Percentiles rank a stretch among this genome's conserved stretches.
Conservation (phyloP, 257 asterid genomes). For the Gardenia jasminoides region DNA sequence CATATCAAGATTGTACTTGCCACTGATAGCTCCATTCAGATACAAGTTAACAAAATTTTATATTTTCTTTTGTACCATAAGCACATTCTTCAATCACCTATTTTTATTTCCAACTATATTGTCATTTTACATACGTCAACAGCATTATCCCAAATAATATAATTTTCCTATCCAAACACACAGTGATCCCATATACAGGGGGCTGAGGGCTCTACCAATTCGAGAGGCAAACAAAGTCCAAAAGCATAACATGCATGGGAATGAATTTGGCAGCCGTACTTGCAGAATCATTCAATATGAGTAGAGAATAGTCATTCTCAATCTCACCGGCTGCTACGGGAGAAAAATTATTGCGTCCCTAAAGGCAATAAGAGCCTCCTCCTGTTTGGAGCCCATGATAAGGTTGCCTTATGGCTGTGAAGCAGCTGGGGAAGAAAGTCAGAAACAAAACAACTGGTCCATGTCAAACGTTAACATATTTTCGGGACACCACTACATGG, state of each 20-base stretch:
- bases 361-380: background rate
- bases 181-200: no score
- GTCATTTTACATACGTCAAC: no score
- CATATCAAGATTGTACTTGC: no score
- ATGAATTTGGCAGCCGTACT: background rate
- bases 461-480: background rate
- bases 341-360: background rate
- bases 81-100: no score
- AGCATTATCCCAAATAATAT: no score
- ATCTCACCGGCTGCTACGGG: background rate
- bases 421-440: background rate
- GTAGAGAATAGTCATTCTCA: background rate
- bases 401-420: background rate
- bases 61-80: no score
- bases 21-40: no score
- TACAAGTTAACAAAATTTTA: no score
- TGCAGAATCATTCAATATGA: background rate
- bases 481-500: background rate
- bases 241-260: background rate
- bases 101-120: no score
- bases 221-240: background rate
- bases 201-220: no score
- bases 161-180: no score
- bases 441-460: slow-evolving; percentile 1
- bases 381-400: background rate